Percentiles rank a stretch among this genome's conserved stretches.
Evolutionary conservation across 805 yeast species (phyloP).

Genomic region (Metschnikowia lochheadii): DNA sequence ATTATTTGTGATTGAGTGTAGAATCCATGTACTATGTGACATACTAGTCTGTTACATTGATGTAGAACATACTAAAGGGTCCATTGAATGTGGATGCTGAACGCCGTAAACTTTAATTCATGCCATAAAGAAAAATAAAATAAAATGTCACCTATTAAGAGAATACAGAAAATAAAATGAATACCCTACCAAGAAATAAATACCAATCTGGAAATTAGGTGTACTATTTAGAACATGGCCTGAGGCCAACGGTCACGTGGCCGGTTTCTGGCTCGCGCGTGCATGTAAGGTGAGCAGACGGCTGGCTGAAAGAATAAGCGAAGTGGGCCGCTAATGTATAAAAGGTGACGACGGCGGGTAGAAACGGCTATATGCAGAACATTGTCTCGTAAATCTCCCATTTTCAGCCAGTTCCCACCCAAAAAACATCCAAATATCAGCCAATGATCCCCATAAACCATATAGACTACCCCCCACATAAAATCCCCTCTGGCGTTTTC

Average conservation of each 20-base stretch:
- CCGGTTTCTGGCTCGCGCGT: background rate
- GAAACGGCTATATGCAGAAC: background rate
- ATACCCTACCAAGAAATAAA: too few relatives aligned
- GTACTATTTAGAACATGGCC: background rate
- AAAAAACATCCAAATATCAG: background rate
- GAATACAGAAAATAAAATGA: too few relatives aligned
- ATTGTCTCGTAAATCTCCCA: background rate
- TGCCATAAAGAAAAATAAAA: too few relatives aligned
- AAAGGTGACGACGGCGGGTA: background rate
- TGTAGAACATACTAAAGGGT: too few relatives aligned
- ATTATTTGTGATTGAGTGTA: too few relatives aligned
- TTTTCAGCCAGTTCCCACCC: background rate
- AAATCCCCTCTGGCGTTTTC: too few relatives aligned
- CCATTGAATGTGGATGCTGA: too few relatives aligned
- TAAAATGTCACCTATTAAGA: too few relatives aligned
- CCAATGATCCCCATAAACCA: background rate
- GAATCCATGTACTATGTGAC: too few relatives aligned
- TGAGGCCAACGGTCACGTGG: background rate
- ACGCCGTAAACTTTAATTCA: too few relatives aligned
- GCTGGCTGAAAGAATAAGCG: background rate
- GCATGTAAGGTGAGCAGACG: background rate
- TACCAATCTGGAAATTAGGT: too few relatives aligned
- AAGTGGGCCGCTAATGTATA: background rate
- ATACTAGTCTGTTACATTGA: too few relatives aligned
- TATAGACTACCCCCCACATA: background rate